A percentile compares a stretch with the other conserved stretches of the same genome.
These are phyloP conservation scores for Heterobasidion occidentale DNA, from an alignment of 1,284 basidiomycete species.

Conservation along the genomic window DNA sequence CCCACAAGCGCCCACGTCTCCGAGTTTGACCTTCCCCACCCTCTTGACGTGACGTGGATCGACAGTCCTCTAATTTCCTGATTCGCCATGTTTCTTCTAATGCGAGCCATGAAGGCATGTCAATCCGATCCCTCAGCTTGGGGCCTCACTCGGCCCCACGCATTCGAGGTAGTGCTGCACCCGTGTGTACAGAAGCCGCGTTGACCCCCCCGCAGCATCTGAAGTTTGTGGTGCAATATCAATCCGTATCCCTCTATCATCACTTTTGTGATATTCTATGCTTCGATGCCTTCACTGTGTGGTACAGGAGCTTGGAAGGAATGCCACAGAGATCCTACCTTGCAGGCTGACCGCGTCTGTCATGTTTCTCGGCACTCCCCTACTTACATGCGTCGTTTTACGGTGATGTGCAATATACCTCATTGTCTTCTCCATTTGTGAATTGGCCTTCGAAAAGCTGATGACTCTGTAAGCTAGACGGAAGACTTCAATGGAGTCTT, in stretches of 20 bases:
- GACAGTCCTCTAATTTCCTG: background rate
- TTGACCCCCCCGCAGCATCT: conserved; percentile 11
- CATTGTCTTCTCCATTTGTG: too few relatives aligned
- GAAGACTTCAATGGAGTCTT: too few relatives aligned
- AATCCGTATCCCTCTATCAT: background rate
- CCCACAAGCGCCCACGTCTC: background rate
- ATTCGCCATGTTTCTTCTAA: background rate
- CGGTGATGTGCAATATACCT: too few relatives aligned
- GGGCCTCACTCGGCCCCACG: too few relatives aligned
- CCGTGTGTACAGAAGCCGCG: conserved; percentile 13
- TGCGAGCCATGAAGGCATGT: background rate
- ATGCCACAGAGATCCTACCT: too few relatives aligned
- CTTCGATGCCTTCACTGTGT: background rate
- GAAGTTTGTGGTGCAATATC: conserved; percentile 11
- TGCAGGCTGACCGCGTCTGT: too few relatives aligned
- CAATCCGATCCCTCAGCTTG: background rate
- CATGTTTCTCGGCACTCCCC: too few relatives aligned
- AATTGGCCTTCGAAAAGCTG: too few relatives aligned
- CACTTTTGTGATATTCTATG: background rate
- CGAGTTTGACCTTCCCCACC: background rate
- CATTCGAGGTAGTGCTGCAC: conserved; percentile 3
- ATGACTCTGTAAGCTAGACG: too few relatives aligned
- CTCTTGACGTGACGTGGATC: background rate
- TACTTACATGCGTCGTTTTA: too few relatives aligned
- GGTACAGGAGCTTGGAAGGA: conserved; percentile 6